These are phyloP conservation scores for Asparagopsis taxiformis DNA, from an alignment of 31 red algal species.

Conservation along the genomic window DNA sequence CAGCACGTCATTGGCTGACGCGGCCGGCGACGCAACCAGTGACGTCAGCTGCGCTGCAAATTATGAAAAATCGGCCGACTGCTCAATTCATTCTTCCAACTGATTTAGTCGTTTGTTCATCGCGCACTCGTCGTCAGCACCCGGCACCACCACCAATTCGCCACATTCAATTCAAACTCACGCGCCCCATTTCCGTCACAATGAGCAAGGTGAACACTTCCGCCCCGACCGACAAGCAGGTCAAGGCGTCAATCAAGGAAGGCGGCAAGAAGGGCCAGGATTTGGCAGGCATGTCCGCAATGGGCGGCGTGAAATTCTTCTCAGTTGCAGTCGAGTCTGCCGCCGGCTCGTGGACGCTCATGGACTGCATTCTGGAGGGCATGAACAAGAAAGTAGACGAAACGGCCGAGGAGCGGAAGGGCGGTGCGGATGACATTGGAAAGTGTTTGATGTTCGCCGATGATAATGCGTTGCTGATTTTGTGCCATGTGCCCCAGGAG, in stretches of 20 bases:
- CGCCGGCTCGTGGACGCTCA: conserved; percentile 21
- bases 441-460: conserved; percentile 47
- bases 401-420: conserved; percentile 45
- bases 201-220: too few relatives aligned
- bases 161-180: too few relatives aligned
- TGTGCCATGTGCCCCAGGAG: conserved; percentile 50
- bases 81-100: too few relatives aligned
- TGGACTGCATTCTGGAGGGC: conserved; percentile 57
- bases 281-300: conserved; percentile 45
- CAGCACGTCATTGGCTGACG: too few relatives aligned
- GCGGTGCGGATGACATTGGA: conserved; percentile 53
- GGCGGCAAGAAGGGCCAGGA: conserved; percentile 68
- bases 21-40: too few relatives aligned
- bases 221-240: conserved; percentile 61
- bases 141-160: too few relatives aligned
- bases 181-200: too few relatives aligned
- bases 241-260: conserved; percentile 65
- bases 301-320: conserved; percentile 66
- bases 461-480: conserved; percentile 26
- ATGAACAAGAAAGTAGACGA: conserved; percentile 63
- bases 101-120: too few relatives aligned
- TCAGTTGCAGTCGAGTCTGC: conserved; percentile 43
- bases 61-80: too few relatives aligned
- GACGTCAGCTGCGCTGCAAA: too few relatives aligned
- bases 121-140: too few relatives aligned